Evolutionary conservation across 257 asterid genomes (phyloP).

Genomic region (Penstemon davidsonii): DNA sequence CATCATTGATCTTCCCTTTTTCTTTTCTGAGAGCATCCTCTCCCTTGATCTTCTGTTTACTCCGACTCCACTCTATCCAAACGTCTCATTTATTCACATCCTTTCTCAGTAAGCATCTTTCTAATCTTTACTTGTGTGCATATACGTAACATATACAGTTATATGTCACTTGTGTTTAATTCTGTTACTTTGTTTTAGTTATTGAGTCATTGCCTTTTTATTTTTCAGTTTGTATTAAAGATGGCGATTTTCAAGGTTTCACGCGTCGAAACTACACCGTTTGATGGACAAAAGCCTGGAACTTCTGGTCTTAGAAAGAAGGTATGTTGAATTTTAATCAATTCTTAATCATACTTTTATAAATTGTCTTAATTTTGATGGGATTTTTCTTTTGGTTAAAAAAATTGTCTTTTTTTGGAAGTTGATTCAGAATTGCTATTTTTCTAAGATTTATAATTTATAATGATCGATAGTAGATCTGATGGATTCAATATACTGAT

Average conservation of each 20-base stretch:
- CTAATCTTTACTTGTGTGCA: constrained; percentile 12
- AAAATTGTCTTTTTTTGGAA: not conserved
- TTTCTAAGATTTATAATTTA: not conserved
- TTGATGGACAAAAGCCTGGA: constrained; percentile 97
- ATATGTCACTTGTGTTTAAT: not conserved
- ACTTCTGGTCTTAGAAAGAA: constrained; percentile 95
- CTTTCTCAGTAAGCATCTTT: constrained; percentile 32
- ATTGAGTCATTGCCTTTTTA: constrained; percentile 14
- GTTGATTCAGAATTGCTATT: not conserved
- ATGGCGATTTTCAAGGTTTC: constrained; percentile 72
- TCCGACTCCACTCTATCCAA: constrained; percentile 19
- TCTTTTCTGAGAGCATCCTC: not conserved
- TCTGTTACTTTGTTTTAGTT: constrained; percentile 1
- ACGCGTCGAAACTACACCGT: constrained; percentile 68
- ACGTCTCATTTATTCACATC: not conserved
- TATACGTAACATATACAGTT: not conserved
- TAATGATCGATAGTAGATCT: constrained; percentile 31
- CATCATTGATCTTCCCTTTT: not conserved
- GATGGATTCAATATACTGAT: constrained; percentile 8
- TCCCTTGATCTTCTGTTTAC: not conserved
- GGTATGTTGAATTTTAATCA: constrained; percentile 35
- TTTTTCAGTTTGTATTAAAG: constrained; percentile 26
- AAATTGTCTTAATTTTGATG: not conserved
- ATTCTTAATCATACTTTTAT: no score
- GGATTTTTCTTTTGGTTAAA: not conserved